Evolutionary conservation across 306 rosid genomes (phyloP).

Genomic region (Prunus mume): DNA sequence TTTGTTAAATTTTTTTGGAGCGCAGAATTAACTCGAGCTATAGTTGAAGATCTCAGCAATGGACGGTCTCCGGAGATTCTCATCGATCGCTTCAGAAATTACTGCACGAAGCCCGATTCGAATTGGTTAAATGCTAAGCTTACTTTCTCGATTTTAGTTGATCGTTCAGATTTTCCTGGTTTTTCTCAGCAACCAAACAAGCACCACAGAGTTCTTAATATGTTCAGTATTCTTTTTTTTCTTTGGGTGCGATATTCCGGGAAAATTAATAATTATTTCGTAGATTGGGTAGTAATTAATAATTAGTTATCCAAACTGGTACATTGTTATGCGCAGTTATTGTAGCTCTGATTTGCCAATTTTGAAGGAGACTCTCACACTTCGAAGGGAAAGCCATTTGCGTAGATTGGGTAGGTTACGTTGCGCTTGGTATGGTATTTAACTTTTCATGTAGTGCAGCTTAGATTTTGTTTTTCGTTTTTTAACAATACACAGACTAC

Average conservation of each 20-base stretch:
- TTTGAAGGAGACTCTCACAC: conserved; percentile 68
- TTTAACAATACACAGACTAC: not conserved
- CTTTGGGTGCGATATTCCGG: not conserved
- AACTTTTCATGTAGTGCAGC: not conserved
- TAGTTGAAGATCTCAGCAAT: conserved; percentile 47
- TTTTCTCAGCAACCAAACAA: conserved; percentile 6
- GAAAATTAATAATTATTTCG: not conserved
- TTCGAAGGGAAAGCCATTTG: conserved; percentile 48
- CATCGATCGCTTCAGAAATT: conserved; percentile 62
- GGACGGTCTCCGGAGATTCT: conserved; percentile 55
- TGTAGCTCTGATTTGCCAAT: conserved; percentile 52
- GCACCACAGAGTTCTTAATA: not conserved
- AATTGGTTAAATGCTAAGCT: conserved; percentile 44
- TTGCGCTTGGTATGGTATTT: not conserved
- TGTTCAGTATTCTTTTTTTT: not conserved
- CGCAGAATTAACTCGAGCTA: conserved; percentile 58
- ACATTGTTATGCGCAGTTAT: conserved; percentile 37
- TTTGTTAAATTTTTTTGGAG: not conserved
- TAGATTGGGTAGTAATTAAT: no score
- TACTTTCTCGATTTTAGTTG: not conserved
- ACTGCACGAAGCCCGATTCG: conserved; percentile 45
- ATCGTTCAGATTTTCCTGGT: not conserved
- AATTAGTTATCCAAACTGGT: not conserved
- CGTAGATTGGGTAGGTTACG: conserved; percentile 56
- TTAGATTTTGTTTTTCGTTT: not conserved